Conservation (phyloP, 768 basidiomycete species). For the Naganishia onofrii region DNA sequence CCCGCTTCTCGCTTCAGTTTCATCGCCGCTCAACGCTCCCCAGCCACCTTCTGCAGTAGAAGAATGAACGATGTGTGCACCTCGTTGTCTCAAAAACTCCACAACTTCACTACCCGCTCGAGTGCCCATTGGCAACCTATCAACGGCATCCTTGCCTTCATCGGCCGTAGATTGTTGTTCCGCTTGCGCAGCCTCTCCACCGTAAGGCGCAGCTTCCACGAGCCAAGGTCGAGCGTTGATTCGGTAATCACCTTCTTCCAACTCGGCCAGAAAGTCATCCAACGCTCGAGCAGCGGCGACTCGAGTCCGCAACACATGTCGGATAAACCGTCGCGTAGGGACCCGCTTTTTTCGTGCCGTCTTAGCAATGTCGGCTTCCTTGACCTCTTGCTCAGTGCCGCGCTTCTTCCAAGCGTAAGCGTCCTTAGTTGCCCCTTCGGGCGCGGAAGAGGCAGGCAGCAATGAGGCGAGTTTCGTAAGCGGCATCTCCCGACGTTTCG, state of each 20-base stretch:
- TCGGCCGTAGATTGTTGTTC: slow-evolving; percentile 28
- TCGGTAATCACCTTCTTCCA: slow-evolving; percentile 54
- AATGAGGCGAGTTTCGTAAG: slow-evolving; percentile 64
- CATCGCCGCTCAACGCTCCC: slow-evolving; percentile 57
- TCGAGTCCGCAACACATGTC: slow-evolving; percentile 83
- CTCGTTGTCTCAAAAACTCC: slow-evolving; percentile 64
- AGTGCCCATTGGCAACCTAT: slow-evolving; percentile 45
- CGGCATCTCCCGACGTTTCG: slow-evolving; percentile 76
- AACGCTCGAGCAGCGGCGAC: slow-evolving; percentile 75
- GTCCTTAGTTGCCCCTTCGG: slow-evolving; percentile 33
- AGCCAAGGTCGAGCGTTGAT: slow-evolving; percentile 53
- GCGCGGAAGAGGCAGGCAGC: slow-evolving; percentile 43
- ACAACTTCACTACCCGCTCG: slow-evolving; percentile 71
- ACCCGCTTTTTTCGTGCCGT: slow-evolving; percentile 54
- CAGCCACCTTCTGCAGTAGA: slow-evolving; percentile 61
- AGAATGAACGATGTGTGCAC: slow-evolving; percentile 67
- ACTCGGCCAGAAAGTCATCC: slow-evolving; percentile 66
- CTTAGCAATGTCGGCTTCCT: slow-evolving; percentile 37
- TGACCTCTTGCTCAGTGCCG: slow-evolving; percentile 29
- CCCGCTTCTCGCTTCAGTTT: slow-evolving; percentile 40
- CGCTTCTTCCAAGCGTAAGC: slow-evolving; percentile 31
- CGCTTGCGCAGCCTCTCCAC: slow-evolving; percentile 32
- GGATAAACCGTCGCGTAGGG: slow-evolving; percentile 77
- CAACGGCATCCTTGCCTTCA: slow-evolving; percentile 51
- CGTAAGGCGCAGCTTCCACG: slow-evolving; percentile 37